Evolutionary conservation across 306 rosid species (phyloP).

Genomic region (Cicer judaicum): DNA sequence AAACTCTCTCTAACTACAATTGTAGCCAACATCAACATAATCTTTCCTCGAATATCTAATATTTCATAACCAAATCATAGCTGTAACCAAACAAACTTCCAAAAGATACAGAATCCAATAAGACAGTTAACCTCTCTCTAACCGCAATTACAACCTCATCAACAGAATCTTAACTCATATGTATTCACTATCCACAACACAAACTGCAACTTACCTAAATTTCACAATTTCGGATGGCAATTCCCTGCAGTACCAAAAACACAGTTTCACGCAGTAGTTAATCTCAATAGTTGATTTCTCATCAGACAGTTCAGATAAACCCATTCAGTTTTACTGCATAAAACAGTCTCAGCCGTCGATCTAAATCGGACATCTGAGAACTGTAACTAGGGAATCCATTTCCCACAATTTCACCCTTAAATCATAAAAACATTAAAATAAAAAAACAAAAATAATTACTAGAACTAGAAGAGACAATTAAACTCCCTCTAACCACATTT

Average conservation of each 20-base stretch:
- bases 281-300: too few species aligned
- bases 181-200: not conserved
- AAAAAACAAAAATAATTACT: not conserved
- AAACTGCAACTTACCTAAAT: not conserved
- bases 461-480: too few species aligned
- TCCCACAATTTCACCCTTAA: constrained; percentile 3
- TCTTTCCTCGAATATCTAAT: not conserved
- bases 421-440: not conserved
- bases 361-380: too few species aligned
- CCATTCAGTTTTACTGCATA: too few species aligned
- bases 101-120: not conserved
- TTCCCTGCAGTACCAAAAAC: too few species aligned
- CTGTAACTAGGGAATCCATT: too few species aligned
- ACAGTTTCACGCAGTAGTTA: too few species aligned
- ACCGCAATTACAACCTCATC: not conserved
- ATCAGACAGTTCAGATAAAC: too few species aligned
- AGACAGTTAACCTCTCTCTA: not conserved
- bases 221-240: too few species aligned
- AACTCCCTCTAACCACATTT: too few species aligned
- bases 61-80: not conserved
- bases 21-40: not conserved
- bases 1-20: not conserved
- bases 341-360: too few species aligned
- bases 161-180: not conserved
- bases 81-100: not conserved